Evolutionary conservation across 768 basidiomycete species (phyloP).

Genomic region (Mycena albidolilacea): DNA sequence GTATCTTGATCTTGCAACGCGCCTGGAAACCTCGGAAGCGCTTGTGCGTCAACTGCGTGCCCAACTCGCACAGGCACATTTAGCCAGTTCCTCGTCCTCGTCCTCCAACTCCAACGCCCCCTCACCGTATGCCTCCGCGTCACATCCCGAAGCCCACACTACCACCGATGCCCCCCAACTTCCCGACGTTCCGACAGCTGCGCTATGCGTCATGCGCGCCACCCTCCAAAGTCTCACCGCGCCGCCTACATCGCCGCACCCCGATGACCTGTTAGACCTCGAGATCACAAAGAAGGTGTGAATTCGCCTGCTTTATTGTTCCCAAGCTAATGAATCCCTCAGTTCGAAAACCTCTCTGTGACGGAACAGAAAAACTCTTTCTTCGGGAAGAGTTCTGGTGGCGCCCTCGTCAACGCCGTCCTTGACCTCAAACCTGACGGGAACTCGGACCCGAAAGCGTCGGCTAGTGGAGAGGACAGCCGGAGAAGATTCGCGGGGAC

Average conservation of each 20-base stretch:
- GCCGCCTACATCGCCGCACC: not conserved
- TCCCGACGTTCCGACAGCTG: not conserved
- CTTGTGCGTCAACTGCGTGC: slow-evolving; percentile 17
- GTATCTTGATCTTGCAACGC: slow-evolving; percentile 18
- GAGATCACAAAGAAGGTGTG: not conserved
- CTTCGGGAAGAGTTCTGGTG: slow-evolving; percentile 15
- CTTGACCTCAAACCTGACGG: slow-evolving; percentile 8
- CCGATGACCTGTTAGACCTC: not conserved
- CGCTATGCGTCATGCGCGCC: not conserved
- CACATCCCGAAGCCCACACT: not conserved
- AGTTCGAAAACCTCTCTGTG: not conserved
- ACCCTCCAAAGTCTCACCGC: not conserved
- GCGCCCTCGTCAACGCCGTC: slow-evolving; percentile 8
- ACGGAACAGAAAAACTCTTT: not conserved
- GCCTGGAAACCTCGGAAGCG: slow-evolving; percentile 10
- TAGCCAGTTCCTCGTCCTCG: not conserved
- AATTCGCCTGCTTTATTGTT: too few relatives aligned
- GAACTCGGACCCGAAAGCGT: not conserved
- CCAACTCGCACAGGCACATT: not conserved
- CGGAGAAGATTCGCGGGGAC: too few relatives aligned
- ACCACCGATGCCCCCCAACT: not conserved
- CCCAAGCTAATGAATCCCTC: not conserved
- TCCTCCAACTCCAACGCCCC: not conserved
- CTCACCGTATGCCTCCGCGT: not conserved
- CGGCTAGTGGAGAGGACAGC: not conserved